Conservation (phyloP, 169 alveolate genomes). For the Besnoitia besnoiti region DNA sequence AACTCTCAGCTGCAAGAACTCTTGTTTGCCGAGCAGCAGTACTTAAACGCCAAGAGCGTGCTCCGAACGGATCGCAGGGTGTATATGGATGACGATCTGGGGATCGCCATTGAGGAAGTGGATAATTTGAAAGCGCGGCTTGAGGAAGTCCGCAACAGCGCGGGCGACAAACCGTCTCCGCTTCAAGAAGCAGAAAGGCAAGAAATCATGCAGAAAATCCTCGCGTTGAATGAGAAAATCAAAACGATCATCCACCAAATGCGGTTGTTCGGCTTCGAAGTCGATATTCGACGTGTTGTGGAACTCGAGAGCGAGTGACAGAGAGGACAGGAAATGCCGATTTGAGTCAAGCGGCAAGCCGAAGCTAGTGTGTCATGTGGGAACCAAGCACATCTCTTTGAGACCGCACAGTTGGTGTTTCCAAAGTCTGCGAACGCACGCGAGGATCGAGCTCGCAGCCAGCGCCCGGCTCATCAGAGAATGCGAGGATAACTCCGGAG, state of each 20-base stretch:
- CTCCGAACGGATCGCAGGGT: neutral
- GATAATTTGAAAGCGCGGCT: neutral
- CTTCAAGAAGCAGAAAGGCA: conserved; percentile 28
- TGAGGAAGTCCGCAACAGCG: neutral
- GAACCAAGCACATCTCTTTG: too few species aligned
- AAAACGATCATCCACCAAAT: neutral
- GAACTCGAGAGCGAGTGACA: neutral
- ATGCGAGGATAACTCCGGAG: too few species aligned
- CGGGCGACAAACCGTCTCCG: neutral
- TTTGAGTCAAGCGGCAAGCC: too few species aligned
- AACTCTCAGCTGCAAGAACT: neutral
- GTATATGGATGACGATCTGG: neutral
- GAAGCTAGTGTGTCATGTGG: too few species aligned
- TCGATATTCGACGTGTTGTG: neutral
- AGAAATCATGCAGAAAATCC: neutral
- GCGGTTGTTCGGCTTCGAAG: neutral
- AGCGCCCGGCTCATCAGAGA: too few species aligned
- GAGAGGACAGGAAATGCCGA: too few species aligned
- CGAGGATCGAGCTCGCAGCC: too few species aligned
- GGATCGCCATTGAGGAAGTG: neutral
- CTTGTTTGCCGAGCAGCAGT: neutral
- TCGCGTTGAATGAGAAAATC: neutral
- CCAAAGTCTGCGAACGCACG: too few species aligned
- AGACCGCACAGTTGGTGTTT: too few species aligned
- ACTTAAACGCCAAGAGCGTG: neutral